A percentile compares a stretch with the other conserved stretches of the same genome.
Conservation (phyloP, 75 land plant genomes). For the Pinus taeda region DNA sequence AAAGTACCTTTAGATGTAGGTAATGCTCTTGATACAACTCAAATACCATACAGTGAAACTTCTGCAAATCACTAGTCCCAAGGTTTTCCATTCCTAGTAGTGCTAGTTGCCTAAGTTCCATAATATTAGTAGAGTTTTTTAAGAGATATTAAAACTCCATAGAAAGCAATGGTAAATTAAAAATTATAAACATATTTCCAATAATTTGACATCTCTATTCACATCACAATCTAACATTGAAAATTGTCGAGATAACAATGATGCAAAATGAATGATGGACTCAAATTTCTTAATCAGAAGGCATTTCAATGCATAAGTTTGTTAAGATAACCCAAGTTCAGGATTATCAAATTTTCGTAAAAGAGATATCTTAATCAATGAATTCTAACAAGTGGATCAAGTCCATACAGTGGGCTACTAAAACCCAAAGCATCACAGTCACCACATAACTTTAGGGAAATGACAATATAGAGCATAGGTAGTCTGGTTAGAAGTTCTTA, state of each 20-base stretch:
- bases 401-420: neutral
- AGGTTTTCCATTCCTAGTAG: slow-evolving; percentile 38
- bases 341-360: neutral
- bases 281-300: neutral
- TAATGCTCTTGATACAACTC: slow-evolving; percentile 79
- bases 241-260: neutral
- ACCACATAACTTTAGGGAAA: neutral
- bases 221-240: no score
- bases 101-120: slow-evolving; percentile 40
- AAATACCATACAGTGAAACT: slow-evolving; percentile 87
- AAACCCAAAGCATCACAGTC: neutral
- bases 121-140: no score
- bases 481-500: neutral
- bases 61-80: slow-evolving; percentile 87
- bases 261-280: neutral
- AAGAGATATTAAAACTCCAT: no score
- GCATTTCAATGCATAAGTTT: neutral
- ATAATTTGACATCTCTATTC: no score
- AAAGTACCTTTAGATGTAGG: slow-evolving; percentile 63
- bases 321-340: neutral
- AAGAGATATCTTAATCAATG: neutral
- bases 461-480: neutral
- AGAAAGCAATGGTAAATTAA: no score
- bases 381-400: neutral
- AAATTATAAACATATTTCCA: no score